Evolutionary conservation across 306 rosid genomes (phyloP), one percentile per base, ranked within the genome.

Genomic region (Prunus mume): DNA sequence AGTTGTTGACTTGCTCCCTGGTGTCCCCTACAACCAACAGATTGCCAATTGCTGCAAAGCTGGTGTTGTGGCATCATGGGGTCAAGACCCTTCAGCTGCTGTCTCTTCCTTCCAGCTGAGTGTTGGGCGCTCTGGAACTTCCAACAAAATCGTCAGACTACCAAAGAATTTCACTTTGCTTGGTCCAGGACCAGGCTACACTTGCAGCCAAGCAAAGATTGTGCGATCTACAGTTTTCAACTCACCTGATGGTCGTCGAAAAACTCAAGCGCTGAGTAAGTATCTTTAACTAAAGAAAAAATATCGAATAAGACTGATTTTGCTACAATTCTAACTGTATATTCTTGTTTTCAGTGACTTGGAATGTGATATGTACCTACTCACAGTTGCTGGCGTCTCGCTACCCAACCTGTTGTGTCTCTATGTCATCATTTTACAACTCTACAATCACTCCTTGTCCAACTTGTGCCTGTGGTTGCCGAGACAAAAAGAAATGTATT

Each of bases 291-390:
- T 57, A 69, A 69, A 46, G 71, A 66, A 9, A 22, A 47, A 18
- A 69, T 69, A 38, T 38, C 7, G 9, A 6, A 38, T 38, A 38
- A 38, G 43, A 38, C 43, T 38, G 9, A 38, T 38, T 38, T 7
- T 38, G 43, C 9, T 38, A 38, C 43, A 38, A 38, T 38, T 38
- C 43, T 38, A 38, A 30, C 45, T 10, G 46, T 64, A 14, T 50
- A 30, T 49, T 38, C 28, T 38, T 38, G 43, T 17, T 28, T 90
- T 83, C 88, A 93, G 98, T 91, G 94, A 91, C 98, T 30, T 93
- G 98, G 98, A 93, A 93, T 58, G 98, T 87, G 68, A 93, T 96
- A 50, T 93, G 98, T 49, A 93, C 98, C 47, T 93, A 93, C 56
- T 93, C 98, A 12, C 97, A 93, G 63, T 90, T 91, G 80, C 90